phyloP scores from a whole-genome alignment of 78 protist genomes.

The Pigoraptor vietnamica region DNA sequence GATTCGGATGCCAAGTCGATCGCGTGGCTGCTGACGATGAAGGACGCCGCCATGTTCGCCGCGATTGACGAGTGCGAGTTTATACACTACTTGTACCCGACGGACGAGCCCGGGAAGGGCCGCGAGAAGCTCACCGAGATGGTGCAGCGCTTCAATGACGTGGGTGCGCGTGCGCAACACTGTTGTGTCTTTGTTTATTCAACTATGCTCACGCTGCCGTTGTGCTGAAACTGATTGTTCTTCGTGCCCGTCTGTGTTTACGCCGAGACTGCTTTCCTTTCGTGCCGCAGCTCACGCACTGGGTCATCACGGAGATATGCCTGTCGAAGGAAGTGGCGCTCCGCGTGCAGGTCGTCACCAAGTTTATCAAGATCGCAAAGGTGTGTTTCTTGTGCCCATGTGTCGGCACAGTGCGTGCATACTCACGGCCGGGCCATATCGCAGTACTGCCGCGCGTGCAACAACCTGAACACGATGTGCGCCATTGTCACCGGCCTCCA shows the following conservation, averaged over 20 bases:
- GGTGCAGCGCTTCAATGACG: background rate
- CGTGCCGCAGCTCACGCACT: background rate
- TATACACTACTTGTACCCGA: background rate
- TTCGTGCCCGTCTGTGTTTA: no score
- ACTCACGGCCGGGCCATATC: no score
- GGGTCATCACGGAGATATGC: background rate
- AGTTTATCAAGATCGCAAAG: background rate
- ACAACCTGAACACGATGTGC: background rate
- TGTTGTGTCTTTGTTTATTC: background rate
- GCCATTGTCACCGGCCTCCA: background rate
- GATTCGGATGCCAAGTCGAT: background rate
- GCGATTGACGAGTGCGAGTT: background rate
- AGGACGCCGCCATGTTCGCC: background rate
- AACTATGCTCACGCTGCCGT: no score
- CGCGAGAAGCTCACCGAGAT: background rate
- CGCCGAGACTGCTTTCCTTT: no score
- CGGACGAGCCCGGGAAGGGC: background rate
- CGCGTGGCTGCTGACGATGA: background rate
- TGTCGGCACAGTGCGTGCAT: no score
- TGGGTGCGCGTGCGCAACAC: background rate
- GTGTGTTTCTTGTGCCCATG: background rate
- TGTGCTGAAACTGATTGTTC: no score
- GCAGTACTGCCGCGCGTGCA: background rate
- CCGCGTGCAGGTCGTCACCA: background rate
- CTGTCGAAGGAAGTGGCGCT: background rate